Conservation (phyloP, 129 eudicot genomes). For the Logfia minima region DNA sequence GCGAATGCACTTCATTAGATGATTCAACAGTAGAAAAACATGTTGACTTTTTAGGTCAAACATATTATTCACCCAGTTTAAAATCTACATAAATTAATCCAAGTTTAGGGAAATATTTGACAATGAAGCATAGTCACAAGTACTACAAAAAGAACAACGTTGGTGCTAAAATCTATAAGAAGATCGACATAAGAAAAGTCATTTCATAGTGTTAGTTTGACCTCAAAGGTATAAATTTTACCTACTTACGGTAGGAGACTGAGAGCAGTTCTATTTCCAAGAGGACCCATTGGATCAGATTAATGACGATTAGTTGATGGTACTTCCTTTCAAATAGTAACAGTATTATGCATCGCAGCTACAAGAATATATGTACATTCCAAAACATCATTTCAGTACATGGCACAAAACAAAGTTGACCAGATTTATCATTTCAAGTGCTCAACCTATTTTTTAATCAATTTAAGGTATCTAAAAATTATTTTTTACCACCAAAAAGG, state of each 20-base stretch:
- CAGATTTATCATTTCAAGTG: no score
- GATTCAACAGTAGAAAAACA: neutral
- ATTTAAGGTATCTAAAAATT: no score
- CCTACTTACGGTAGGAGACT: neutral
- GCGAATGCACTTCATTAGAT: neutral
- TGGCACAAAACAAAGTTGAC: neutral
- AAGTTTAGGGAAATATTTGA: neutral
- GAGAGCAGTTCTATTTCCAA: neutral
- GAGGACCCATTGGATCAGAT: neutral
- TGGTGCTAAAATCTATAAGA: neutral
- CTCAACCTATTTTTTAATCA: no score
- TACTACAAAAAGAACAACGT: neutral
- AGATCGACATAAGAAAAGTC: no score
- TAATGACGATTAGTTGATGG: neutral
- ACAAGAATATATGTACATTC: neutral
- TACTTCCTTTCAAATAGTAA: neutral
- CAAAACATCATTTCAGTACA: neutral
- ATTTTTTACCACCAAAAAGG: no score
- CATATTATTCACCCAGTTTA: neutral
- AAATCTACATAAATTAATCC: neutral
- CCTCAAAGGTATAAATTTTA: neutral
- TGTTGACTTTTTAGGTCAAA: conserved; percentile 11
- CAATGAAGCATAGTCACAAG: neutral
- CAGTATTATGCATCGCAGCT: neutral
- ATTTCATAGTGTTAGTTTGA: conserved; percentile 8